Evolutionary conservation across 805 yeast genomes (phyloP).

Genomic region (Blastobotrys americana): DNA sequence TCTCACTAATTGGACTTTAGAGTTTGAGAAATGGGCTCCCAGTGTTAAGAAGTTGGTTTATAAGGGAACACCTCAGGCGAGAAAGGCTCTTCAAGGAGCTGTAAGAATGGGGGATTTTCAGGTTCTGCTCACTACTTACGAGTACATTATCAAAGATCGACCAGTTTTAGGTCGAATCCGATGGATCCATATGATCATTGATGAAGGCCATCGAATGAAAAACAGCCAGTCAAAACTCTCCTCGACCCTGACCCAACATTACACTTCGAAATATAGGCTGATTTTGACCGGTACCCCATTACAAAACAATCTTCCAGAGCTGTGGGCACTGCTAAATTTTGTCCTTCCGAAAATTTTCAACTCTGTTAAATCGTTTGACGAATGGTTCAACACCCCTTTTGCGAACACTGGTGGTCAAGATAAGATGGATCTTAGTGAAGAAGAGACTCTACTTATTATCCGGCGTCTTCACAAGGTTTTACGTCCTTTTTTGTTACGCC

Average conservation of each 20-base stretch:
- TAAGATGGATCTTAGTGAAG: conserved; percentile 88
- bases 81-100: conserved; percentile 66
- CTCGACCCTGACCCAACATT: conserved; percentile 71
- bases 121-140: conserved; percentile 86
- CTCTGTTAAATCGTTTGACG: conserved; percentile 93
- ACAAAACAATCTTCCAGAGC: conserved; percentile 90
- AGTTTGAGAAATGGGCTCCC: conserved; percentile 98
- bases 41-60: conserved; percentile 70
- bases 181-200: conserved; percentile 97
- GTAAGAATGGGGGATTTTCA: conserved; percentile 78
- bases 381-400: conserved; percentile 97
- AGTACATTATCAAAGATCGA: conserved; percentile 86
- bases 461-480: conserved; percentile 93
- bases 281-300: conserved; percentile 96
- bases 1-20: conserved; percentile 89
- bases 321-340: conserved; percentile 93
- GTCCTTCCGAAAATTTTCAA: conserved; percentile 94
- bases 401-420: conserved; percentile 97
- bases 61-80: conserved; percentile 85
- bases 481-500: conserved; percentile 87
- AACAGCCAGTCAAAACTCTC: conserved; percentile 85
- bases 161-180: conserved; percentile 67
- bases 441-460: conserved; percentile 87
- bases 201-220: conserved; percentile 98
- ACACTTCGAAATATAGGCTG: conserved; percentile 78